Conservation (phyloP, 148 eudicot species). For the Chenopodium berlandieri region DNA sequence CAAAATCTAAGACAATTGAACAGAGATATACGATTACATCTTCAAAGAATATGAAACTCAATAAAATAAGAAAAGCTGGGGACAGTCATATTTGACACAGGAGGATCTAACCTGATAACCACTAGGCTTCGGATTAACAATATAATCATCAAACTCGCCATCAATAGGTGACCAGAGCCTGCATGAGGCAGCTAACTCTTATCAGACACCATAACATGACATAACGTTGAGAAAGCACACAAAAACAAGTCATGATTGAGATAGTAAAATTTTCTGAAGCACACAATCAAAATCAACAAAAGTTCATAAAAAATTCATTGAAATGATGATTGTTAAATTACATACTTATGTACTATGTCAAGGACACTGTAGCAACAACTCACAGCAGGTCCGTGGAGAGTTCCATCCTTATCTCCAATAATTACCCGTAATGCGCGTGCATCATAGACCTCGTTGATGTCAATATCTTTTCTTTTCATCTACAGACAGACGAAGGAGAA, state of each 20-base stretch:
- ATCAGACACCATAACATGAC: constrained; percentile 9
- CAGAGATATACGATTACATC: neutral
- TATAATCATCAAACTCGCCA: constrained; percentile 95
- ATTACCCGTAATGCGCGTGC: constrained; percentile 90
- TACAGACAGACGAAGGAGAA: constrained; percentile 24
- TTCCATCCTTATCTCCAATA: constrained; percentile 87
- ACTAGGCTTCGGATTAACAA: constrained; percentile 92
- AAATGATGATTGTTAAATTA: neutral
- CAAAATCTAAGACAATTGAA: neutral
- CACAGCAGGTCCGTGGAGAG: constrained; percentile 90
- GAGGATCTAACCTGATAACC: constrained; percentile 77
- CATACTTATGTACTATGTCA: constrained; percentile 74
- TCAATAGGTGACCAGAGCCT: constrained; percentile 94
- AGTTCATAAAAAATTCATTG: neutral
- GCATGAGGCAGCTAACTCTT: constrained; percentile 27
- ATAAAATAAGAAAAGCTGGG: neutral
- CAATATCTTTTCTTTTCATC: constrained; percentile 91
- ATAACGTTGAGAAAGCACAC: neutral
- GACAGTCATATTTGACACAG: constrained; percentile 6
- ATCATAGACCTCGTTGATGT: constrained; percentile 77
- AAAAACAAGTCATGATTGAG: neutral
- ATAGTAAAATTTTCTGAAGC: neutral
- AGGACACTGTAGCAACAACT: constrained; percentile 82
- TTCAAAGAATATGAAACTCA: neutral
- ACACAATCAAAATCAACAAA: constrained; percentile 1